Conservation (phyloP, 306 rosid genomes). For the Canavalia ensiformis region DNA sequence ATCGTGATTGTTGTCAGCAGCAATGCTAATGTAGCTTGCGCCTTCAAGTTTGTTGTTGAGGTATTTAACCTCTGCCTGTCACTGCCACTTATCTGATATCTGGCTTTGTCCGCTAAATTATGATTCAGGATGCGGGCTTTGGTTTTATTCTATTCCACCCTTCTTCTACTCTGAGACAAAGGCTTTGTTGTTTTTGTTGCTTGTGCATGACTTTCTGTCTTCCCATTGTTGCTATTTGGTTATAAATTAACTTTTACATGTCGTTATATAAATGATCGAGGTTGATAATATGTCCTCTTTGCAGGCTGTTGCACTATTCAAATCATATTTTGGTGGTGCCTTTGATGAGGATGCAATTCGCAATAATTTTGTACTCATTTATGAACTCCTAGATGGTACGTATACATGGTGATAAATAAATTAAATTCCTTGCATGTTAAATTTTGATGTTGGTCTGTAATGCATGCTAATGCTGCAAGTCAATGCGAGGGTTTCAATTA, state of each 20-base stretch:
- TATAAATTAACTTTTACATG: not conserved
- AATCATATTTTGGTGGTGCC: slow-evolving; percentile 98
- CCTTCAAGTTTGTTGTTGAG: slow-evolving; percentile 99
- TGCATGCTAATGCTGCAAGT: slow-evolving; percentile 17
- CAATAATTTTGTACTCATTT: slow-evolving; percentile 95
- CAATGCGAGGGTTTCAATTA: slow-evolving; percentile 2
- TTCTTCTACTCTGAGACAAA: not conserved
- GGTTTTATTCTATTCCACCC: slow-evolving; percentile 6
- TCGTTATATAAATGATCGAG: slow-evolving; percentile 25
- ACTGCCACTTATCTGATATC: slow-evolving; percentile 21
- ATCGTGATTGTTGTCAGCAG: slow-evolving; percentile 89
- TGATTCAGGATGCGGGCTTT: not conserved
- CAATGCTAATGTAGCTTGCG: slow-evolving; percentile 98
- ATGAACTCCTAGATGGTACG: slow-evolving; percentile 94
- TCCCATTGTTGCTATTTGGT: slow-evolving; percentile 14
- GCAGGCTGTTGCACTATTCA: slow-evolving; percentile 95
- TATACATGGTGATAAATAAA: slow-evolving; percentile 32
- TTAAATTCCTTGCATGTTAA: slow-evolving; percentile 6
- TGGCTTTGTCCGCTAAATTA: slow-evolving; percentile 4
- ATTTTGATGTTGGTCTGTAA: slow-evolving; percentile 34
- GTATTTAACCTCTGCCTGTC: slow-evolving; percentile 54
- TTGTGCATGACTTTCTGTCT: slow-evolving; percentile 29
- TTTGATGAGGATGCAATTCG: slow-evolving; percentile 99
- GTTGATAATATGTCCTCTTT: slow-evolving; percentile 39
- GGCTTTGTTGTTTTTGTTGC: slow-evolving; percentile 22